Conservation (phyloP, 1,284 basidiomycete genomes). For the Rhodotorula sp. region DNA sequence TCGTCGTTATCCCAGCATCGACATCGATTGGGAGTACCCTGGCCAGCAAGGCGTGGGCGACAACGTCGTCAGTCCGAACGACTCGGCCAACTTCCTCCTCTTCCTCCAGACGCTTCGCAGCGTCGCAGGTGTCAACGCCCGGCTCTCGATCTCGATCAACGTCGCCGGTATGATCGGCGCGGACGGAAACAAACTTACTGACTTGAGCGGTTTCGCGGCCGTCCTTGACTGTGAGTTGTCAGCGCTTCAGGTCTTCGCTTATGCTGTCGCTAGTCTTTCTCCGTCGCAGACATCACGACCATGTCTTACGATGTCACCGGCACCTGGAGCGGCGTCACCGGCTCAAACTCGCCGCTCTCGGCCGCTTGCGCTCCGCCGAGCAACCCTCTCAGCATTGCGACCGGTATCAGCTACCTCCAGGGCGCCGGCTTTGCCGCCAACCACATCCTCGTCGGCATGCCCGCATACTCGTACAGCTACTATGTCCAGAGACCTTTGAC, state of each 20-base stretch:
- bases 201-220: conserved; percentile 10
- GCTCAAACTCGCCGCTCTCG: conserved; percentile 21
- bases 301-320: conserved; percentile 31
- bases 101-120: conserved; percentile 28
- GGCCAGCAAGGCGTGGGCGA: conserved; percentile 4
- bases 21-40: conserved; percentile 28
- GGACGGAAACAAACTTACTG: conserved; percentile 1
- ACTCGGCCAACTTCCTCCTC: conserved; percentile 25
- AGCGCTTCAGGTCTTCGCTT: too few species aligned
- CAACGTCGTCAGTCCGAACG: conserved; percentile 19
- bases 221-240: conserved; percentile 23
- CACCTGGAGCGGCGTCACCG: conserved; percentile 19
- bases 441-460: conserved; percentile 25
- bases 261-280: background rate
- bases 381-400: conserved; percentile 3
- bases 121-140: conserved; percentile 18
- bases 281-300: background rate
- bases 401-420: background rate
- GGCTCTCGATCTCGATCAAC: conserved; percentile 18
- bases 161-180: conserved; percentile 15
- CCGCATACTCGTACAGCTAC: conserved; percentile 25
- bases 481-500: conserved; percentile 4
- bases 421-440: conserved; percentile 5
- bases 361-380: conserved; percentile 8
- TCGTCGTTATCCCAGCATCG: background rate